Evolutionary conservation across 1,284 basidiomycete genomes (phyloP).

Genomic region (Porphyrellus sp.): DNA sequence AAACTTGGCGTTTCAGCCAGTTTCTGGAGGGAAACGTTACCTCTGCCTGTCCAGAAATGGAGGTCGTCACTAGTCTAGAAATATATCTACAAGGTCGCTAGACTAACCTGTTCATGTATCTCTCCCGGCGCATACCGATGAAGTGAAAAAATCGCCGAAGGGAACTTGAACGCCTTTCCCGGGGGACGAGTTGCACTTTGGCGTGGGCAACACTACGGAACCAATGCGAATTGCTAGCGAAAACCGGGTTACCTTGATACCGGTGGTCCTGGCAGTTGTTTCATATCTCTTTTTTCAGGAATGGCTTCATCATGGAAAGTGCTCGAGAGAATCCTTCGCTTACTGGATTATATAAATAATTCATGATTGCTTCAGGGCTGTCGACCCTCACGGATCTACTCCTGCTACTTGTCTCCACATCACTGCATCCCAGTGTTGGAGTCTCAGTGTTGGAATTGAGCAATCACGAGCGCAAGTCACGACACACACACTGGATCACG

Average conservation of each 20-base stretch:
- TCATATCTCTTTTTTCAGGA: not conserved
- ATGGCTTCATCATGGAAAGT: not conserved
- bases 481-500: no score
- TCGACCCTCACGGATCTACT: not conserved
- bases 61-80: constrained; percentile 7
- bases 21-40: constrained; percentile 4
- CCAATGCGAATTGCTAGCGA: not conserved
- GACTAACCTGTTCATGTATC: not conserved
- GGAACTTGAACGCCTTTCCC: constrained; percentile 1
- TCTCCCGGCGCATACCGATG: constrained; percentile 9
- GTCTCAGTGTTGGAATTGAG: no score
- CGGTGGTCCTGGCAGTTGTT: not conserved
- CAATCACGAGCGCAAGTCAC: no score
- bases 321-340: constrained; percentile 4
- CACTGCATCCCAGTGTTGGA: no score
- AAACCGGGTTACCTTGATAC: constrained; percentile 11
- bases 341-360: not conserved
- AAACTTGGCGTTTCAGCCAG: constrained; percentile 5
- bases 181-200: constrained; percentile 1
- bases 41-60: not conserved
- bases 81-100: constrained; percentile 2
- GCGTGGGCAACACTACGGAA: not conserved
- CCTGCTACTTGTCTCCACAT: not conserved
- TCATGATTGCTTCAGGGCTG: not conserved
- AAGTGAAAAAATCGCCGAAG: constrained; percentile 6